These are phyloP conservation scores for Aegilops longissima DNA, from an alignment of 176 grass and related monocot species.

Conservation along the genomic window DNA sequence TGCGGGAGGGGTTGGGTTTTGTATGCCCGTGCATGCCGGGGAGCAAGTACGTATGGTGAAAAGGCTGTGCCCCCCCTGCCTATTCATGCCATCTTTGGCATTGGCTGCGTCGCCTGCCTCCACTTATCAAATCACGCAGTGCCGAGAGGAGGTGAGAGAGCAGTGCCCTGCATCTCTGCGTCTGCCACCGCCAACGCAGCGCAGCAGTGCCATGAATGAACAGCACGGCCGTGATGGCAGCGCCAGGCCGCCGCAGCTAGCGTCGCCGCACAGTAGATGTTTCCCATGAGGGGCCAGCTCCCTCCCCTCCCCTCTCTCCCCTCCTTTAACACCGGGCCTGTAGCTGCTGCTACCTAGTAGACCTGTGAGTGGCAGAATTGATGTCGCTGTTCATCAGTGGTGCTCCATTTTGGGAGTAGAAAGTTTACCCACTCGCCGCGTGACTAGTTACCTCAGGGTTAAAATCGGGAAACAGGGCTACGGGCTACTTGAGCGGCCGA, in stretches of 20 bases:
- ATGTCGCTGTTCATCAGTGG: constrained; percentile 1
- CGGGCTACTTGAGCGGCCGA: background rate
- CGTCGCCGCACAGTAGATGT: constrained; percentile 11
- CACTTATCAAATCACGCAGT: constrained; percentile 42
- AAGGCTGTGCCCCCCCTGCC: background rate
- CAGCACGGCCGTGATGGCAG: constrained; percentile 32
- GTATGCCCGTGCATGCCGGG: background rate
- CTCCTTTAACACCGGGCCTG: background rate
- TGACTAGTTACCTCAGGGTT: constrained; percentile 14
- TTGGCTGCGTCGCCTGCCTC: constrained; percentile 25
- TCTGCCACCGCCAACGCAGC: background rate
- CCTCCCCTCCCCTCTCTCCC: background rate
- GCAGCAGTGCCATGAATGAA: constrained; percentile 44
- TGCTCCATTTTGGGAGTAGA: background rate
- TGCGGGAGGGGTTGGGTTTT: background rate
- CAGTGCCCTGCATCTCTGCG: background rate
- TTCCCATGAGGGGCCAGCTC: background rate
- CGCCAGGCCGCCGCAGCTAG: constrained; percentile 20
- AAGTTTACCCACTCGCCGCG: background rate
- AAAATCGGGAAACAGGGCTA: constrained; percentile 4
- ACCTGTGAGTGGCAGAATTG: background rate
- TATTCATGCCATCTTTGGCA: constrained; percentile 46
- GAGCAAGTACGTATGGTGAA: constrained; percentile 11
- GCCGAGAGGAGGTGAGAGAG: background rate
- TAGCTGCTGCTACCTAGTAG: background rate